phyloP scores from a whole-genome alignment of 208 protist genomes.

The Wallacemonas sp. region DNA sequence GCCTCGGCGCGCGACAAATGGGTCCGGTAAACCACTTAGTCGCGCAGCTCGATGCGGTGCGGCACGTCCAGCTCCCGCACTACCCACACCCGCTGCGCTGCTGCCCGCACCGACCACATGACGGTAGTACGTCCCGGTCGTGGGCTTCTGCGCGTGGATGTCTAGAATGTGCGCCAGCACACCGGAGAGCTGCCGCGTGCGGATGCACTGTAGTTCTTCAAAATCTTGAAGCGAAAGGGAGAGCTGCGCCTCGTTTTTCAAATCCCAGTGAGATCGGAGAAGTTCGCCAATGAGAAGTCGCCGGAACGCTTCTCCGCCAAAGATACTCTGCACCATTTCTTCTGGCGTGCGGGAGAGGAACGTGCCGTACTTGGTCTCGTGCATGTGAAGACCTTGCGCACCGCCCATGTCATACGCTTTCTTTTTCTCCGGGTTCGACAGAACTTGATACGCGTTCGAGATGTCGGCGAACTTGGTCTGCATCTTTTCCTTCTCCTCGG shows the following conservation, averaged over 20 bases:
- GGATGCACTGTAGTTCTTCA: constrained; percentile 82
- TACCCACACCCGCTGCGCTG: neutral
- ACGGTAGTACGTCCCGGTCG: constrained; percentile 20
- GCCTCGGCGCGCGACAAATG: neutral
- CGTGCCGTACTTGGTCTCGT: constrained; percentile 68
- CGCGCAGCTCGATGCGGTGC: constrained; percentile 2
- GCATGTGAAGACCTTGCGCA: constrained; percentile 49
- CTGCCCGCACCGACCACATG: neutral
- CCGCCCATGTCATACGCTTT: constrained; percentile 77
- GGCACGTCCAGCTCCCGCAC: neutral
- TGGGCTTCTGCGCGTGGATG: constrained; percentile 61
- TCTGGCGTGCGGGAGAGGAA: constrained; percentile 79
- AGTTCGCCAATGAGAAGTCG: constrained; percentile 64
- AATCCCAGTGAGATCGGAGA: constrained; percentile 76
- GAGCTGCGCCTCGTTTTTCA: constrained; percentile 82
- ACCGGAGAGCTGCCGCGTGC: constrained; percentile 60
- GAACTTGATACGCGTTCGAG: constrained; percentile 75
- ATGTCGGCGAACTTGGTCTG: constrained; percentile 76
- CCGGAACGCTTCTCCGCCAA: constrained; percentile 76
- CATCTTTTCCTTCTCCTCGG: constrained; percentile 40
- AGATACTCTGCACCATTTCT: constrained; percentile 85
- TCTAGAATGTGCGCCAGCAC: constrained; percentile 73
- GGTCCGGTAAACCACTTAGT: constrained; percentile 20
- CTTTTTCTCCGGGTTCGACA: constrained; percentile 87
- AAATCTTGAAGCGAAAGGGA: constrained; percentile 82